Percentiles rank a stretch among this genome's conserved stretches.
These are phyloP conservation scores for Arctium lappa DNA, from an alignment of 129 eudicot species.

Conservation along the genomic window DNA sequence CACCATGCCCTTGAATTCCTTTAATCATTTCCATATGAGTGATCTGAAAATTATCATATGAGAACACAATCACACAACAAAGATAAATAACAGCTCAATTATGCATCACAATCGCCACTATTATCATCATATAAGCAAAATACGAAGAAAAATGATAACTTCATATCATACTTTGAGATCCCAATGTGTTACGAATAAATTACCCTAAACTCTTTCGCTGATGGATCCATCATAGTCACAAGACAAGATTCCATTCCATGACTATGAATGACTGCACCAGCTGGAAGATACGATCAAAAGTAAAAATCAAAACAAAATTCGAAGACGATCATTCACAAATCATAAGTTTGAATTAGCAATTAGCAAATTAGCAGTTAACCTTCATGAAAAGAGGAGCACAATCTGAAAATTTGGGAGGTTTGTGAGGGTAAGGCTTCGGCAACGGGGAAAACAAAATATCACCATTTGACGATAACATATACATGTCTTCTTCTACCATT, in stretches of 20 bases:
- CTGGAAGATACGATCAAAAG: conserved; percentile 32
- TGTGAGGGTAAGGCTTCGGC: conserved; percentile 83
- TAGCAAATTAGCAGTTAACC: conserved; percentile 37
- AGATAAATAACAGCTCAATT: too few species aligned
- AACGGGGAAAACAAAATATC: conserved; percentile 53
- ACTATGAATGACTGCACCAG: conserved; percentile 17
- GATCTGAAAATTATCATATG: too few species aligned
- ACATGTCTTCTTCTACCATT: conserved; percentile 88
- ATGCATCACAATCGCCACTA: too few species aligned
- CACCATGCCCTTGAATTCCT: too few species aligned
- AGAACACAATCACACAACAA: too few species aligned
- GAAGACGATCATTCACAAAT: background rate
- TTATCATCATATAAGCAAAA: too few species aligned
- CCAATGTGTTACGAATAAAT: background rate
- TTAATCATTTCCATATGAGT: too few species aligned
- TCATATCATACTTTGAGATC: background rate
- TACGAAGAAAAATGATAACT: background rate
- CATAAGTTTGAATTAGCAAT: background rate
- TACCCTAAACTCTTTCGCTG: conserved; percentile 87
- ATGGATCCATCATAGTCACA: conserved; percentile 87
- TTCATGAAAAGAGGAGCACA: conserved; percentile 88
- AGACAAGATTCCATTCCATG: conserved; percentile 30
- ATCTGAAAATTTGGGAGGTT: conserved; percentile 90
- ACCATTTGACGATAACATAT: conserved; percentile 72
- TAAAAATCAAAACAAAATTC: background rate